These are phyloP conservation scores for Sherardia arvensis DNA, from an alignment of 257 asterid genomes.

Conservation along the genomic window DNA sequence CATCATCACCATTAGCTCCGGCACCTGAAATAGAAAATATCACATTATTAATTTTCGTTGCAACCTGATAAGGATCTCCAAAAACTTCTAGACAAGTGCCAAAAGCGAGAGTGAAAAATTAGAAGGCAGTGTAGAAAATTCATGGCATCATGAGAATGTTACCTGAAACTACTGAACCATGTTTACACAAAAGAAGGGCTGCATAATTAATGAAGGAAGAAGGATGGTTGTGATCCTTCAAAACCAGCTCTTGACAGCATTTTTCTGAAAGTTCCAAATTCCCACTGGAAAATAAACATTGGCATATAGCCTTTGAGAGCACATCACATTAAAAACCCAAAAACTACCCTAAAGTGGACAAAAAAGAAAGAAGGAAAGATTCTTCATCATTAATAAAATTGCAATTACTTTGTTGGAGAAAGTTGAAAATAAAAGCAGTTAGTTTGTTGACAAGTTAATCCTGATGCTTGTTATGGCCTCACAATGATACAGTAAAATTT, in stretches of 20 bases:
- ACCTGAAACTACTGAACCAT: conserved; percentile 82
- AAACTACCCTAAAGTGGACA: neutral
- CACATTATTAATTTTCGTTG: neutral
- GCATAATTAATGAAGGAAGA: conserved; percentile 84
- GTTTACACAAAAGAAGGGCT: conserved; percentile 65
- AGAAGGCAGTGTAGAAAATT: neutral
- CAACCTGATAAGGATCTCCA: neutral
- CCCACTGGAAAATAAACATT: conserved; percentile 46
- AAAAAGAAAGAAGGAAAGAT: neutral
- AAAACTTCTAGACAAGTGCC: neutral
- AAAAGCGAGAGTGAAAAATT: neutral
- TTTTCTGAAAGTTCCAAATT: conserved; percentile 69
- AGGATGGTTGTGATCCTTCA: conserved; percentile 93
- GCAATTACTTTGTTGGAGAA: neutral
- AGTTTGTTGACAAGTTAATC: neutral
- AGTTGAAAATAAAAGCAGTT: neutral
- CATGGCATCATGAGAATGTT: conserved; percentile 1
- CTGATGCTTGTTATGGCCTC: neutral
- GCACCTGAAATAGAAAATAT: conserved; percentile 40
- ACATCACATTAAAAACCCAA: neutral
- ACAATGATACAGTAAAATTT: neutral
- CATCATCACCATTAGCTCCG: conserved; percentile 61
- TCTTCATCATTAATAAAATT: neutral
- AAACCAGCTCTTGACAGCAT: conserved; percentile 67
- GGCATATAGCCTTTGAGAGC: neutral